Percentiles rank a stretch among this genome's conserved stretches.
Conservation (phyloP, 805 yeast genomes). For the Sungouiozyma intestinalis region DNA sequence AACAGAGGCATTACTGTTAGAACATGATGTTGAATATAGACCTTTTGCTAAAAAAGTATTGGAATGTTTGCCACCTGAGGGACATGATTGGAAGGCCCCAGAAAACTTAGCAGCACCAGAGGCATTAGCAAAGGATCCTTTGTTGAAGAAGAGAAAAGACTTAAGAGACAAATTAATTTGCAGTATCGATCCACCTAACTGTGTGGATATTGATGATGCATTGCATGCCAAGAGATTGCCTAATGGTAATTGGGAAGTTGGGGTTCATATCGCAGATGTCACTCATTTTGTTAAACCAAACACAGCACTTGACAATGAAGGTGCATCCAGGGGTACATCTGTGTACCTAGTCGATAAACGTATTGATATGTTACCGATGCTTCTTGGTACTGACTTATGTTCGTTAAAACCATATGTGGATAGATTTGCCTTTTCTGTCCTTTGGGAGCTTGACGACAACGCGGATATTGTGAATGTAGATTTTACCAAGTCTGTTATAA, state of each 20-base stretch:
- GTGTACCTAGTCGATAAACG: slow-evolving; percentile 95
- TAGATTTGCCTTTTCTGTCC: slow-evolving; percentile 86
- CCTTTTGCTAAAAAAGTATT: slow-evolving; percentile 90
- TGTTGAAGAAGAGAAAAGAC: slow-evolving; percentile 57
- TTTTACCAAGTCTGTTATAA: slow-evolving; percentile 79
- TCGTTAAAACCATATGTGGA: slow-evolving; percentile 93
- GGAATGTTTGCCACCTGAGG: slow-evolving; percentile 87
- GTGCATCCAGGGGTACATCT: slow-evolving; percentile 94
- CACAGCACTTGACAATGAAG: slow-evolving; percentile 88
- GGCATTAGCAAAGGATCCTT: slow-evolving; percentile 38
- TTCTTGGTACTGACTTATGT: slow-evolving; percentile 91
- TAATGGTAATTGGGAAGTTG: slow-evolving; percentile 93
- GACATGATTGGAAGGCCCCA: slow-evolving; percentile 89
- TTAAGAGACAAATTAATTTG: slow-evolving; percentile 84
- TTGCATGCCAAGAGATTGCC: slow-evolving; percentile 76
- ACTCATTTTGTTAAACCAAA: slow-evolving; percentile 92
- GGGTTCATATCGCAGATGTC: slow-evolving; percentile 98
- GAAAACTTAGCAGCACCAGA: slow-evolving; percentile 46
- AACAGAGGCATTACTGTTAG: slow-evolving; percentile 85
- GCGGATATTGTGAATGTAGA: slow-evolving; percentile 75
- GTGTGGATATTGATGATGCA: slow-evolving; percentile 99
- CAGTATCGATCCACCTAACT: slow-evolving; percentile 94
- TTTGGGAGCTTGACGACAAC: slow-evolving; percentile 87
- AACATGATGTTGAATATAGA: slow-evolving; percentile 92
- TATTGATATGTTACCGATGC: slow-evolving; percentile 95